These are phyloP conservation scores for Escallonia rubra DNA, from an alignment of 129 eudicot species.

Conservation along the genomic window DNA sequence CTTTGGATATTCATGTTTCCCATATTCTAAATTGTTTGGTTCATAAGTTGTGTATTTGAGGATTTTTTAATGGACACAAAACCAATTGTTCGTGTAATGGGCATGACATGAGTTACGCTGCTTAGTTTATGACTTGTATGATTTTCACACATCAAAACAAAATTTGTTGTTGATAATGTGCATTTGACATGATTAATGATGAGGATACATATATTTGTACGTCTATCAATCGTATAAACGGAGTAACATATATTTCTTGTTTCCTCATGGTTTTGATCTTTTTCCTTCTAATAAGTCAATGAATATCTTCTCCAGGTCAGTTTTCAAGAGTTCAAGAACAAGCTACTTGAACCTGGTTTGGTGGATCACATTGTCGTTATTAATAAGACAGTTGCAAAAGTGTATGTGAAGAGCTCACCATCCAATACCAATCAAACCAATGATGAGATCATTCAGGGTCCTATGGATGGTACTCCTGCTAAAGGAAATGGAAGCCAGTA, in stretches of 20 bases:
- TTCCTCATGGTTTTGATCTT: slow-evolving; percentile 5
- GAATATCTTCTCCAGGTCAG: slow-evolving; percentile 42
- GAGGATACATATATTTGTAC: background rate
- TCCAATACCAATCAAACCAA: slow-evolving; percentile 37
- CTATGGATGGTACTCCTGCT: slow-evolving; percentile 35
- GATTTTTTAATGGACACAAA: too few species aligned
- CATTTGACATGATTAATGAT: background rate
- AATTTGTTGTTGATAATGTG: background rate
- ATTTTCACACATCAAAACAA: background rate
- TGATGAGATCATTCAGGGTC: slow-evolving; percentile 27
- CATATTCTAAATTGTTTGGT: too few species aligned
- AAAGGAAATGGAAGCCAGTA: slow-evolving; percentile 48
- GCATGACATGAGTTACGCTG: too few species aligned
- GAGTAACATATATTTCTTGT: background rate
- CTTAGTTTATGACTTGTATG: too few species aligned
- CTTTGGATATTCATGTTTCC: too few species aligned
- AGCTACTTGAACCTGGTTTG: slow-evolving; percentile 72
- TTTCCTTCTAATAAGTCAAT: background rate
- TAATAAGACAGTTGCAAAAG: slow-evolving; percentile 73
- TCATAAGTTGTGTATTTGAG: too few species aligned
- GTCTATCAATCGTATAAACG: background rate
- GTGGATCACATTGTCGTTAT: slow-evolving; percentile 70
- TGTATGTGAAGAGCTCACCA: slow-evolving; percentile 59
- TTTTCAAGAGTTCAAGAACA: slow-evolving; percentile 72
- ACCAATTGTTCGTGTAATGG: too few species aligned